Evolutionary conservation across 202 grass and related monocot genomes (phyloP).

Genomic region (Cymbopogon flexuosus): DNA sequence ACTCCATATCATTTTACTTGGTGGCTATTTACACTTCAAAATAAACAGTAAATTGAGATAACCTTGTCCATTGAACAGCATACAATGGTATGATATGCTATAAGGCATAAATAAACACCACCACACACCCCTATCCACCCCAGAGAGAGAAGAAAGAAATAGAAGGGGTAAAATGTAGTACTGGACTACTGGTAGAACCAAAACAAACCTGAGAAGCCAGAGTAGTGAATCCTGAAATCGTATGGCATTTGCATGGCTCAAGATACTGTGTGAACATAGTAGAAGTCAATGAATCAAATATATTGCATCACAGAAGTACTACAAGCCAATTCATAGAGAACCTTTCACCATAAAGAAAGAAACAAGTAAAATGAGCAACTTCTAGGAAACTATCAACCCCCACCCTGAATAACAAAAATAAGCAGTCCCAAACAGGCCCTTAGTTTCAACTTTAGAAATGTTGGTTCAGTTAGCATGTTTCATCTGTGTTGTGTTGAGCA

Average conservation of each 20-base stretch:
- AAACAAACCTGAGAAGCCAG: slow-evolving; percentile 82
- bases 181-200: neutral
- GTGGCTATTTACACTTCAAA: slow-evolving; percentile 12
- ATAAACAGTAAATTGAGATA: slow-evolving; percentile 10
- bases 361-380: slow-evolving; percentile 22
- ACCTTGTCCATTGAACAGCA: neutral
- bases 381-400: neutral
- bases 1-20: slow-evolving; percentile 15
- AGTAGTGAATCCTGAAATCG: slow-evolving; percentile 72
- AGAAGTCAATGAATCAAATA: slow-evolving; percentile 22
- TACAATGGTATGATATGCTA: slow-evolving; percentile 6
- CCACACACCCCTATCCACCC: neutral
- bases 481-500: neutral
- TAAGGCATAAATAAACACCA: neutral
- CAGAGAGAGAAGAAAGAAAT: no score
- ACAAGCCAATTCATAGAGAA: slow-evolving; percentile 15
- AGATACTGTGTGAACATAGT: slow-evolving; percentile 45
- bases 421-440: no score
- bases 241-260: slow-evolving; percentile 58
- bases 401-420: neutral
- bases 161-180: neutral
- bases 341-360: neutral
- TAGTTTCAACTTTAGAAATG: neutral
- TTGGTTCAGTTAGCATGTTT: slow-evolving; percentile 10
- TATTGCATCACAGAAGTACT: slow-evolving; percentile 6